A percentile compares a stretch with the other conserved stretches of the same genome.
phyloP scores from a whole-genome alignment of 768 basidiomycete genomes.

The Hydnomerulius pinastri region DNA sequence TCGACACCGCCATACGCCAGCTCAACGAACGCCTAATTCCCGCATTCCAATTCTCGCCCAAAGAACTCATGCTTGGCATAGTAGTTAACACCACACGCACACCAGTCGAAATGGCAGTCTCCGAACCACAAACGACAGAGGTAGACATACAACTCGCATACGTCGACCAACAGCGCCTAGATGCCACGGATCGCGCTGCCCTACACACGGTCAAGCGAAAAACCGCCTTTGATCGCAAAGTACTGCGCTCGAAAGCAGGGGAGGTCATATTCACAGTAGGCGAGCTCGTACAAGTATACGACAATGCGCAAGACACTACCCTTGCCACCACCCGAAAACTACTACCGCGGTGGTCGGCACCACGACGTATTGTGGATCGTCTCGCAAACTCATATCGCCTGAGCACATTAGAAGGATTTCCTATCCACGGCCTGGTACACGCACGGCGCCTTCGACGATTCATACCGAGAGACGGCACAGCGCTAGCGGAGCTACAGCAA shows the following conservation, averaged over 20 bases:
- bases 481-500: conserved; percentile 6
- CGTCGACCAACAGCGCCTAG: conserved; percentile 29
- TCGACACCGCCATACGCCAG: conserved; percentile 27
- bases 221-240: conserved; percentile 27
- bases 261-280: conserved; percentile 26
- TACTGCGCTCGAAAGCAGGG: conserved; percentile 10
- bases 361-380: conserved; percentile 11
- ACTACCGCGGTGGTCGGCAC: conserved; percentile 33
- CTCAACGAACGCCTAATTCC: conserved; percentile 28
- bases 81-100: conserved; percentile 5
- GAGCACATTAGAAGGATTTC: conserved; percentile 18
- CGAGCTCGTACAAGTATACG: conserved; percentile 34
- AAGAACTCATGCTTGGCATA: conserved; percentile 5
- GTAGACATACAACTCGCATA: conserved; percentile 27
- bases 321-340: conserved; percentile 29
- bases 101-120: neutral
- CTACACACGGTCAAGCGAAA: conserved; percentile 26
- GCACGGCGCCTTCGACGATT: conserved; percentile 22
- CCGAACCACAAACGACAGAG: neutral
- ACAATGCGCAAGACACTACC: conserved; percentile 26
- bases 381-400: conserved; percentile 24
- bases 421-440: conserved; percentile 10
- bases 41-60: conserved; percentile 8
- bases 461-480: conserved; percentile 19
- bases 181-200: conserved; percentile 24